Evolutionary conservation across 1,284 basidiomycete species (phyloP), one percentile per base, ranked within the genome.

Genomic region (Wallemia hederae): DNA sequence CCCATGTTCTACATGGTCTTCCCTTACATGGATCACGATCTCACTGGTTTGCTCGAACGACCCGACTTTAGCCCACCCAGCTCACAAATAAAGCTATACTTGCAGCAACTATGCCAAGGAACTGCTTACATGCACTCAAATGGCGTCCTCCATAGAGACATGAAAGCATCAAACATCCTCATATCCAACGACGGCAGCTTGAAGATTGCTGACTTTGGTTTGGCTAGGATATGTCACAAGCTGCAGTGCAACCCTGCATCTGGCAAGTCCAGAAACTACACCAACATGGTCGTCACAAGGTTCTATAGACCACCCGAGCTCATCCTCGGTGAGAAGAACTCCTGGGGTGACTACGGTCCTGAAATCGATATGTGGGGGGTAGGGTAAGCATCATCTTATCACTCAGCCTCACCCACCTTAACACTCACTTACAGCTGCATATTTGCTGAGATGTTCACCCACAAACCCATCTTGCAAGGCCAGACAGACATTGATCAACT

Each of bases 351-450:
- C 65, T 98, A 98, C 68, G 87, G 87, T 2, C 85, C 87, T 0
- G 86, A 90, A 64, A 83, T 99, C 59, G 92, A 99, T 71, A 82
- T 98, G 69, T 99, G 92, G 94, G 90, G 91, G n/a, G 80, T 97
- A 59, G 92, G 91, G 77, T 90, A 68, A 66, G 80, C 74, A 24
- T 55, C 11, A 17, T 60, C 22, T 60, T 59, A 57, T 62, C 61
- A 59, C 39, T 26, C 17, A 5, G 14, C 11, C 7, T 2, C 26
- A 26, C 24, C 14, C 24, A 9, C 55, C 24, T 31, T 25, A 31
- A 59, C 19, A 22, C 19, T 58, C 19, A 58, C 61, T 24, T 60
- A 17, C 63, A 86, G 83, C 7, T 92, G 91, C 71, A 87, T 98
- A 31, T 74, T 98, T 19, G 92, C 85, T 25, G 92, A 98, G 71